These are phyloP conservation scores for Psophocarpus tetragonolobus DNA, from an alignment of 306 rosid species.

Conservation along the genomic window DNA sequence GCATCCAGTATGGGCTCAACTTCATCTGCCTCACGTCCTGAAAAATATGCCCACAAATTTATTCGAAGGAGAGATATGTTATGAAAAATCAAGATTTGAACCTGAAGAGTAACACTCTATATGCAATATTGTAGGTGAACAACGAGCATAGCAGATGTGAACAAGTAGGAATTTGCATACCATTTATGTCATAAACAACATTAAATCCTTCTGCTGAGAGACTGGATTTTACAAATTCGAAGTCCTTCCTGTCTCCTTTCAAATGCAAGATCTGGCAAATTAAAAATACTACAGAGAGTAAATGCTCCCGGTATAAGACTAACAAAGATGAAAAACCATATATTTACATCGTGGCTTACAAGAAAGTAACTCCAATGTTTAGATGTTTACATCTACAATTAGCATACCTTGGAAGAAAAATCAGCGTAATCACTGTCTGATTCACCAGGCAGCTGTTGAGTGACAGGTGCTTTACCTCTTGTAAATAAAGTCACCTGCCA, in stretches of 20 bases:
- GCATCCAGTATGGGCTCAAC: slow-evolving; percentile 87
- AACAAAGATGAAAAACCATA: not conserved
- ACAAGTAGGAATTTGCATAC: slow-evolving; percentile 40
- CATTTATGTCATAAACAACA: slow-evolving; percentile 95
- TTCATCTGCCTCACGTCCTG: slow-evolving; percentile 95
- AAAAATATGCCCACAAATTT: slow-evolving; percentile 17
- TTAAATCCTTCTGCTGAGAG: slow-evolving; percentile 87
- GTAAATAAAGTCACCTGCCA: slow-evolving; percentile 92
- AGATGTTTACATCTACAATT: not conserved
- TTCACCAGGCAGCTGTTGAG: slow-evolving; percentile 89
- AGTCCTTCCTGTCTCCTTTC: slow-evolving; percentile 95
- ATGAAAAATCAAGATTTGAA: slow-evolving; percentile 6
- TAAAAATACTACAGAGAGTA: slow-evolving; percentile 3
- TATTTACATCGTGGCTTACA: not conserved
- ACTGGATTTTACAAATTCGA: slow-evolving; percentile 82
- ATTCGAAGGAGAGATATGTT: slow-evolving; percentile 11
- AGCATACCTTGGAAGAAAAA: slow-evolving; percentile 80
- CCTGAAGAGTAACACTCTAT: not conserved
- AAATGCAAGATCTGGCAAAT: slow-evolving; percentile 74
- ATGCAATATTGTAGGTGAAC: slow-evolving; percentile 1
- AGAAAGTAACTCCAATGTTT: slow-evolving; percentile 4
- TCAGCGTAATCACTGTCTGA: slow-evolving; percentile 71
- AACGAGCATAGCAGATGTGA: not conserved
- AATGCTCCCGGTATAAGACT: not conserved
- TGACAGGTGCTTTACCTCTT: slow-evolving; percentile 88